Conservation (phyloP, 2,329 filamentous ascomycete genomes). For the Fusarium pseudonygamai region DNA sequence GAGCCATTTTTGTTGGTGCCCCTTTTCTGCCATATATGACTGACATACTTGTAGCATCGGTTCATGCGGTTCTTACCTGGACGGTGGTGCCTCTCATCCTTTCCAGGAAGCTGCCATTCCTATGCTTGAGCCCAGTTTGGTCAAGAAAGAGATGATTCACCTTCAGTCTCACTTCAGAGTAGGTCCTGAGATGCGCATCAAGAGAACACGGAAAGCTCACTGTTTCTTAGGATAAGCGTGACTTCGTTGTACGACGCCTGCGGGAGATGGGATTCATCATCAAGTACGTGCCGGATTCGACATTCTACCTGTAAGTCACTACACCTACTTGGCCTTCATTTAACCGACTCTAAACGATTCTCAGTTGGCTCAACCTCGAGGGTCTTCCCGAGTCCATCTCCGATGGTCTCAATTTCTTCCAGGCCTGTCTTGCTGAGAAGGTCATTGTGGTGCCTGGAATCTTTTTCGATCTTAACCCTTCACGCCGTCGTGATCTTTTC, state of each 20-base stretch:
- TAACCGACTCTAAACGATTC: background rate
- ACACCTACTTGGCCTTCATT: background rate
- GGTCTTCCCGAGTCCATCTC: slow-evolving; percentile 82
- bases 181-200: slow-evolving; percentile 34
- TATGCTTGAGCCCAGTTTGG: slow-evolving; percentile 89
- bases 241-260: slow-evolving; percentile 85
- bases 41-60: slow-evolving; percentile 63
- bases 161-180: slow-evolving; percentile 86
- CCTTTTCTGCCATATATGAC: background rate
- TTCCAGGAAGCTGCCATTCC: slow-evolving; percentile 94
- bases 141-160: slow-evolving; percentile 86
- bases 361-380: slow-evolving; percentile 67
- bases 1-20: background rate
- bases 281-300: slow-evolving; percentile 85
- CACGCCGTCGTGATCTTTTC: slow-evolving; percentile 88
- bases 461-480: slow-evolving; percentile 96
- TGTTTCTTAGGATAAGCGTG: slow-evolving; percentile 76
- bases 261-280: slow-evolving; percentile 88
- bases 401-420: slow-evolving; percentile 96
- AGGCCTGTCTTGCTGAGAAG: slow-evolving; percentile 91
- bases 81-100: slow-evolving; percentile 92
- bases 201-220: background rate
- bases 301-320: slow-evolving; percentile 83
- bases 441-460: slow-evolving; percentile 97
- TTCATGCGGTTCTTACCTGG: slow-evolving; percentile 91